phyloP scores from a whole-genome alignment of 176 grass and related monocot genomes.

The Carex parvula region DNA sequence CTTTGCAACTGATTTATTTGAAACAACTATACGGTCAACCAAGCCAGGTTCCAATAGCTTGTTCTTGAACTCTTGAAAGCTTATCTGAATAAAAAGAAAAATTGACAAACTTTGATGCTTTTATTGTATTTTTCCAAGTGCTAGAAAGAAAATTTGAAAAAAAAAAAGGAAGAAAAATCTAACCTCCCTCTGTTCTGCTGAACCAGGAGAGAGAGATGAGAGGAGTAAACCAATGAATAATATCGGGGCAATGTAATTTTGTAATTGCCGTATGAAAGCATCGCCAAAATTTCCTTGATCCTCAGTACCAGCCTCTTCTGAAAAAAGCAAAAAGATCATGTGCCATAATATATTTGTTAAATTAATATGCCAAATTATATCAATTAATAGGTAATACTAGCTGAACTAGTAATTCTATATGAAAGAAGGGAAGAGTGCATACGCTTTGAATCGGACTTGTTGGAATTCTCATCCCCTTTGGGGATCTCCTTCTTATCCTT shows the following conservation, averaged over 20 bases:
- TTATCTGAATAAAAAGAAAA: conserved; percentile 54
- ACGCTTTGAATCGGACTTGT: conserved; percentile 69
- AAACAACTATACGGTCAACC: conserved; percentile 86
- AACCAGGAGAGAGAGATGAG: conserved; percentile 33
- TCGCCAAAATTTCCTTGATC: conserved; percentile 47
- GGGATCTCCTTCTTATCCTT: conserved; percentile 72
- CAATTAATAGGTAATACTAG: neutral
- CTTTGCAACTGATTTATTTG: conserved; percentile 85
- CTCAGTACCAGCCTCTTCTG: conserved; percentile 55
- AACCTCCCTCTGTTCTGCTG: conserved; percentile 68
- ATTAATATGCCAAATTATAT: neutral
- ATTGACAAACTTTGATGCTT: conserved; percentile 3
- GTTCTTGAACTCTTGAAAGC: conserved; percentile 96
- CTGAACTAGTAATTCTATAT: neutral
- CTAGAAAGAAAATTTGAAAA: conserved; percentile 1
- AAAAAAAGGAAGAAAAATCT: conserved; percentile 16
- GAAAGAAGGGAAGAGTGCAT: conserved; percentile 17
- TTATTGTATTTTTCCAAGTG: neutral
- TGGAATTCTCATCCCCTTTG: conserved; percentile 47
- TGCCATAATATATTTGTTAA: conserved; percentile 3
- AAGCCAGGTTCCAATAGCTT: conserved; percentile 79
- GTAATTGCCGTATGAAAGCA: conserved; percentile 44
- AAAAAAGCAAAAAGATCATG: conserved; percentile 26
- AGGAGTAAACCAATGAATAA: conserved; percentile 59
- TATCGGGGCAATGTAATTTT: conserved; percentile 45